Evolutionary conservation across 2,329 filamentous ascomycete species (phyloP).

Genomic region (Beauveria caledonica): DNA sequence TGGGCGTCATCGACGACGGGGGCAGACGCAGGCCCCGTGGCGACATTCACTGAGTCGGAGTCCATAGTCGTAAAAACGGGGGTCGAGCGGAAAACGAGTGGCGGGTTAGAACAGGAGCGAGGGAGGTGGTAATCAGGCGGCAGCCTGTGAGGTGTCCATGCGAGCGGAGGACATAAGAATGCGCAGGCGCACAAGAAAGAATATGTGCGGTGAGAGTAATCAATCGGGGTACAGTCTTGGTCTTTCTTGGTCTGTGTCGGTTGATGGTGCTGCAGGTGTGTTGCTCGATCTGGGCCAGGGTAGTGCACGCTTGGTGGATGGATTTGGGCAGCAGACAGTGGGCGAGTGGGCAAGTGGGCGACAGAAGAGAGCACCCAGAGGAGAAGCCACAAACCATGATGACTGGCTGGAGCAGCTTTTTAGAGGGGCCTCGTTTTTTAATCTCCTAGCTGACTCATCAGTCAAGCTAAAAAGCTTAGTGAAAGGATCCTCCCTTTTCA

Average conservation of each 20-base stretch:
- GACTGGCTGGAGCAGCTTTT: background rate
- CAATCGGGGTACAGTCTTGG: conserved; percentile 1
- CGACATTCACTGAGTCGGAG: background rate
- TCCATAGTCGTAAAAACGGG: conserved; percentile 4
- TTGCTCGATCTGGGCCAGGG: conserved; percentile 9
- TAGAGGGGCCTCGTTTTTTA: background rate
- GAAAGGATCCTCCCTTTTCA: background rate
- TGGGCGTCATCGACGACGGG: conserved; percentile 20
- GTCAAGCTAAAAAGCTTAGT: background rate
- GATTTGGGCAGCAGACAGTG: background rate
- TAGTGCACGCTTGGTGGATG: conserved; percentile 7
- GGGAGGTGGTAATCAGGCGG: conserved; percentile 21
- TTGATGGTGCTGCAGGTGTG: conserved; percentile 10
- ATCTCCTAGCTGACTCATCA: background rate
- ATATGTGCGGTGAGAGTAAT: background rate
- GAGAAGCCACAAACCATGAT: background rate
- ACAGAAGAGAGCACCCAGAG: conserved; percentile 3
- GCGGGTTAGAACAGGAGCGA: conserved; percentile 1
- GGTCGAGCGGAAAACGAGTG: conserved; percentile 6
- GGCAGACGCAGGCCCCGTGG: conserved; percentile 7
- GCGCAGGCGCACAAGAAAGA: background rate
- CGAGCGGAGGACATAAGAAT: conserved; percentile 6
- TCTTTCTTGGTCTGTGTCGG: background rate
- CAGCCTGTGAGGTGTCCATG: conserved; percentile 29
- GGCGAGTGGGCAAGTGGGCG: background rate